Base-by-base conservation (phyloP, 139 green algal genomes). In the Astrephomene gubernaculifera region DNA sequence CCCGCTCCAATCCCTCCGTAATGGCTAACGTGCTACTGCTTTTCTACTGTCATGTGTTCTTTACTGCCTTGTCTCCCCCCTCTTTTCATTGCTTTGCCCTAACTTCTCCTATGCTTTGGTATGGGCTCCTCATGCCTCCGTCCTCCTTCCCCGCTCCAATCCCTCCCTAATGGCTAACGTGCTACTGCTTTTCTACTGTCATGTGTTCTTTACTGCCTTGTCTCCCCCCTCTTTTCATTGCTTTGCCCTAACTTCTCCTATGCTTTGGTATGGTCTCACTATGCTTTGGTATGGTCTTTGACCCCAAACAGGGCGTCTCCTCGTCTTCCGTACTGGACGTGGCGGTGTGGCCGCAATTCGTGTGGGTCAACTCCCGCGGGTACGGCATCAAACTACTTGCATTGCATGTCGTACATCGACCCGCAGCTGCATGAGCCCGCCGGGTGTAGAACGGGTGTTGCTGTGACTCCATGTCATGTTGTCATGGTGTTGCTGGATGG, bases 291-390 rank as follows among this genome's bases (percentile, higher is more conserved):
- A n/a, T n/a, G n/a, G n/a, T n/a, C n/a, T n/a, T n/a, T 12, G 12
- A 57, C 49, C 49, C 69, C 2, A 19, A 39, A 38, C 73, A 82
- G 73, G 73, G 54, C 33, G 53, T 82, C 3, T 1, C 24, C 7
- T 54, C 35, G 24, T 10, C 12, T 54, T 36, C 53, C 19, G 53
- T 82, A 7, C 73, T 82, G 53, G 73, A 82, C 27, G 73, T 82
- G 53, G 53, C 54, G 35, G 33, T 82, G 53, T 82, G 73, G 73
- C 73, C 73, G 36, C 19, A 70, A 2, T 36, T 82, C n/a, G n/a
- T 57, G 29, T 82, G 73, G 73, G 73, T 82, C 54, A 82, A 71
- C 53, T 29, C 36, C 36, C 29, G 17, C 9, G 54, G 53, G 25
- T 67, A 17, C 14, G 73, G 73, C 53, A 38, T 54, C 4, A 27